phyloP scores from a whole-genome alignment of 1,284 basidiomycete genomes.

The Acaromyces ingoldii region DNA sequence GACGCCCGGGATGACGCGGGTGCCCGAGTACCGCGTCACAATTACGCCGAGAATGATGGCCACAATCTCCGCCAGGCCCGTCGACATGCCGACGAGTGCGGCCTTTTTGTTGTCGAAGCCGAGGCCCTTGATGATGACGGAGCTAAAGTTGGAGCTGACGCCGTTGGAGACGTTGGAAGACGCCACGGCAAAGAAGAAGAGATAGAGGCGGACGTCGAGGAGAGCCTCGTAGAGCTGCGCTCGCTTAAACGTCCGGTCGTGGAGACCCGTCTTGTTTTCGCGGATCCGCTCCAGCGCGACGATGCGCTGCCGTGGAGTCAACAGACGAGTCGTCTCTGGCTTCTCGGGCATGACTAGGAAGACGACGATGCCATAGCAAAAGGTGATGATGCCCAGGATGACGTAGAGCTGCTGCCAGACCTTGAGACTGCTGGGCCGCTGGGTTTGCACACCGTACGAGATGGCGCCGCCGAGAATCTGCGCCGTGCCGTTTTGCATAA shows the following conservation, averaged over 20 bases:
- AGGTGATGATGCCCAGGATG: slow-evolving; percentile 34
- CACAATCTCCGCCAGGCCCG: slow-evolving; percentile 35
- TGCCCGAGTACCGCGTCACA: slow-evolving; percentile 19
- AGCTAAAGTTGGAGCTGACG: slow-evolving; percentile 38
- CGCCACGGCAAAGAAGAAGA: slow-evolving; percentile 28
- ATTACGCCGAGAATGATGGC: slow-evolving; percentile 33
- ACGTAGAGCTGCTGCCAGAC: slow-evolving; percentile 44
- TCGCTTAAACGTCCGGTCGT: slow-evolving; percentile 59
- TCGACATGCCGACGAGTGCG: slow-evolving; percentile 44
- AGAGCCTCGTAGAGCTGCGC: slow-evolving; percentile 57
- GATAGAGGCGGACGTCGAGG: slow-evolving; percentile 54
- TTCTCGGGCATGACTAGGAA: slow-evolving; percentile 31
- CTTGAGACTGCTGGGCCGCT: slow-evolving; percentile 18
- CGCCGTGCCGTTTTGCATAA: slow-evolving; percentile 38
- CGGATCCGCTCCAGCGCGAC: slow-evolving; percentile 60
- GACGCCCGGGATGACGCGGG: slow-evolving; percentile 33
- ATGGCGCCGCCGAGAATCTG: slow-evolving; percentile 39
- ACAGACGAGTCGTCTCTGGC: slow-evolving; percentile 39
- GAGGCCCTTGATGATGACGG: slow-evolving; percentile 43
- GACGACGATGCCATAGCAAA: slow-evolving; percentile 27
- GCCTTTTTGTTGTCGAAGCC: slow-evolving; percentile 36
- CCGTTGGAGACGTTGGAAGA: slow-evolving; percentile 35
- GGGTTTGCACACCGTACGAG: slow-evolving; percentile 31
- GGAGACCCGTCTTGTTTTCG: slow-evolving; percentile 58
- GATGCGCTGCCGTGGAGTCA: slow-evolving; percentile 56